Percentiles rank a stretch among this genome's conserved stretches.
Evolutionary conservation across 371 early-diverging fungal species (phyloP).

Genomic region (Syncephalis plumigaleata): DNA sequence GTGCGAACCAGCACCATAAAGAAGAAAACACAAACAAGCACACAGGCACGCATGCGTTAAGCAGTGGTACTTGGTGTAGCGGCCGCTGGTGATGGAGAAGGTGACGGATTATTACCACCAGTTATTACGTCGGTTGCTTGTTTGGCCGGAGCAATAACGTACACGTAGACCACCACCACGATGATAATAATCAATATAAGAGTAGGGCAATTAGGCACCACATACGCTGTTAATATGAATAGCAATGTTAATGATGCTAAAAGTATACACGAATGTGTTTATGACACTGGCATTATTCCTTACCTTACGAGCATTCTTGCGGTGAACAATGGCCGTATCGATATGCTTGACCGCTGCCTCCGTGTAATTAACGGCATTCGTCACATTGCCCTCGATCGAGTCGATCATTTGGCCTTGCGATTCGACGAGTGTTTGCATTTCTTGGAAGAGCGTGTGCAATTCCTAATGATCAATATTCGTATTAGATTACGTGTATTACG

Average conservation of each 20-base stretch:
- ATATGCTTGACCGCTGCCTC: constrained; percentile 55
- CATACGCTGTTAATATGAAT: constrained; percentile 26
- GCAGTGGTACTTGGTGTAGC: too few species aligned
- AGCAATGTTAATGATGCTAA: neutral
- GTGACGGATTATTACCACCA: too few species aligned
- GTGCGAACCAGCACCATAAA: too few species aligned
- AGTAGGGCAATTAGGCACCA: constrained; percentile 37
- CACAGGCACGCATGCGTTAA: too few species aligned
- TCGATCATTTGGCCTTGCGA: constrained; percentile 62
- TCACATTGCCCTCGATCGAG: constrained; percentile 47
- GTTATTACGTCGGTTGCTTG: too few species aligned
- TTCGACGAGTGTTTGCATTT: constrained; percentile 76
- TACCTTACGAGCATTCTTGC: constrained; percentile 56
- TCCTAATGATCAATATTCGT: constrained; percentile 54
- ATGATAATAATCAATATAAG: constrained; percentile 27
- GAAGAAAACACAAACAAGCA: too few species aligned
- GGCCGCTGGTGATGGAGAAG: too few species aligned
- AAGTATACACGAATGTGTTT: neutral
- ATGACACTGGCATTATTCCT: too few species aligned
- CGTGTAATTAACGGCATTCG: constrained; percentile 40
- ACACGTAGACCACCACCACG: constrained; percentile 20
- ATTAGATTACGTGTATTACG: too few species aligned
- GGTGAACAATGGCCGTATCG: constrained; percentile 45
- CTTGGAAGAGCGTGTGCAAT: constrained; percentile 74
- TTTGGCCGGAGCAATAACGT: neutral